Base-by-base conservation (phyloP, 352 stramenopile genomes). In the Globisporangium apiculatum region DNA sequence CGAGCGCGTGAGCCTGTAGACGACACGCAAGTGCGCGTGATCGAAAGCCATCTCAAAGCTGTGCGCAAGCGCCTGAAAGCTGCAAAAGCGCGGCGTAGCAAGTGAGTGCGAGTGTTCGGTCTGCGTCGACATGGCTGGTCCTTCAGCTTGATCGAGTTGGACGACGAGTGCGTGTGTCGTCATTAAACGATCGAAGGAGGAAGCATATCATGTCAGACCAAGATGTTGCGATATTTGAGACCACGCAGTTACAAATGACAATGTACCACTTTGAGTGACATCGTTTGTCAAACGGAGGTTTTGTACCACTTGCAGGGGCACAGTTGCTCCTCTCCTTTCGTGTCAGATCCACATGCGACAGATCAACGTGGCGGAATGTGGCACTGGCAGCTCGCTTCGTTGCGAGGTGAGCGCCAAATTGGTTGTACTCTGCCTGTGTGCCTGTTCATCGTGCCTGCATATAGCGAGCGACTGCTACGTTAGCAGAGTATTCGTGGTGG, bases 1-100 rank as follows among this genome's bases (percentile, higher is more conserved):
- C 76, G 71, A 52, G 53, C 45, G 53, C 61, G 61, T 45, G 43
- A 58, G 12, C 50, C 75, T 3, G 65, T 78, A 0, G 75, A 83
- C 52, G 65, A 68, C 9, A 58, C 67, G 41, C 75, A 81, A 59
- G 51, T 85, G 24, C 58, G 57, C n/a, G 72, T 66, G 55, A 81
- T 85, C 11, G 69, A 83, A 50, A 60, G 53, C 1, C 75, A 85
- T 45, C 38, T 81, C 9, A 71, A 75, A 31, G 75, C 71, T 17
- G 75, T 85, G 36, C 77, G 74, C 35, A 62, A 69, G 51, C 73
- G 60, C 12, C 43, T 66, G 5, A 61, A 61, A 37, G 8, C 17
- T 4, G n/a, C 48, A 10, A 61, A 57, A 11, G 9, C 40, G 40
- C 54, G 58, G 38, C 52, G 37, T 14, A 31, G 31, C n/a, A 62